Conservation (phyloP, 176 grass and related monocot species). For the Carex cristatella region DNA sequence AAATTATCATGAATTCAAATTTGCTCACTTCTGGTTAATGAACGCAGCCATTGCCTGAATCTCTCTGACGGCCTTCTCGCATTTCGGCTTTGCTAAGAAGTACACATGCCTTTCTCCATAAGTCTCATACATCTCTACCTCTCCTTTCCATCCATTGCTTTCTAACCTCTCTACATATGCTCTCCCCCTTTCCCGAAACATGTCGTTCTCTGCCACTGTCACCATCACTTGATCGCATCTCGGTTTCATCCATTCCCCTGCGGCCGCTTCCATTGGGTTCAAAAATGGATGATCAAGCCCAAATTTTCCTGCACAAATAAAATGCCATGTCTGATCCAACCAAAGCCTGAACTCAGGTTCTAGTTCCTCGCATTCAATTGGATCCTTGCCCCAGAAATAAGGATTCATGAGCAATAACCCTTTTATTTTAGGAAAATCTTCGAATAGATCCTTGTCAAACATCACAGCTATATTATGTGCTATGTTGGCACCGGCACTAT, state of each 20-base stretch:
- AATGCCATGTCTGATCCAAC: conserved; percentile 54
- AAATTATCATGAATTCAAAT: not conserved
- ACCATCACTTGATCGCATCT: conserved; percentile 53
- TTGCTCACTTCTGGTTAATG: conserved; percentile 25
- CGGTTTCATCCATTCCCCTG: conserved; percentile 36
- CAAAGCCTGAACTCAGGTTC: conserved; percentile 42
- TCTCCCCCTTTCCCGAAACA: conserved; percentile 60
- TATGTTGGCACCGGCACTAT: conserved; percentile 87
- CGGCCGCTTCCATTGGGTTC: conserved; percentile 43
- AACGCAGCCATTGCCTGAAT: conserved; percentile 40
- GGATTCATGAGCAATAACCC: conserved; percentile 62
- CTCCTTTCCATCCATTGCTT: conserved; percentile 56
- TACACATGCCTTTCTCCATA: conserved; percentile 51
- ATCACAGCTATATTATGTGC: conserved; percentile 78
- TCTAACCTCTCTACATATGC: conserved; percentile 51
- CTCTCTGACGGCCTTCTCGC: conserved; percentile 51
- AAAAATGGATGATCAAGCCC: conserved; percentile 59
- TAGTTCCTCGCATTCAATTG: conserved; percentile 29
- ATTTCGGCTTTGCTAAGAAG: conserved; percentile 43
- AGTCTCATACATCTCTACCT: conserved; percentile 46
- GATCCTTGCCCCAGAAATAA: conserved; percentile 60
- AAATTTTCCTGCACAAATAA: conserved; percentile 48
- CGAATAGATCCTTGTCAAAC: not conserved
- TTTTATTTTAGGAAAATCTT: conserved; percentile 28
- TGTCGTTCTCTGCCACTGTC: conserved; percentile 47